Evolutionary conservation across 2,329 filamentous ascomycete genomes (phyloP), one percentile per base, ranked within the genome.

Genomic region (Orbilia oligospora): DNA sequence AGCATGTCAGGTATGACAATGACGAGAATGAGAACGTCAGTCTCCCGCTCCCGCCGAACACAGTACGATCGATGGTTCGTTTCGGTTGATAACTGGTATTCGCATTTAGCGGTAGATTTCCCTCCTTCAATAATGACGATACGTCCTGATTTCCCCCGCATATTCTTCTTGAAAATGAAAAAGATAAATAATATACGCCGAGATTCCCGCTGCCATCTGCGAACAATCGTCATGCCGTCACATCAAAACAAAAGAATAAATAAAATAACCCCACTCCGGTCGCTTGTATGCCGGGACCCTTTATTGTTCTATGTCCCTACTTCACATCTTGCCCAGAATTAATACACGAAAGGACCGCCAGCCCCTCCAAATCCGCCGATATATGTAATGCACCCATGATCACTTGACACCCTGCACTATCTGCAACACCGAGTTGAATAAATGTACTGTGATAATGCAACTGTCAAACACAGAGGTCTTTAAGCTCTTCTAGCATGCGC

Each of bases 1-100:
- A 58, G 53, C 73, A 77, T 77, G 67, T 77, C 67, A 77, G 44
- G 73, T 77, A 71, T 77, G 67, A 77, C 73, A 63, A 77, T 77
- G 67, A 67, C 61, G 58, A 64, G 67, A 77, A 77, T 77, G 63
- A 71, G 30, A 27, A 18, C 30, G 22, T 30, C 46, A 38, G 53
- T 20, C 22, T 33, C 44, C 30, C 18, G 20, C 16, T 71, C 38
- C 30, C 18, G 18, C 46, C 41, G 44, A 51, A 36, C 18, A 49
- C 67, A 51, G 27, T 24, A 46, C 18, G 18, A 30, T 69, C 9
- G 30, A 53, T 5, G 46, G 36, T 27, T 18, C 64, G 41, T 27
- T 61, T 12, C 64, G 41, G 41, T 61, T 12, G 36, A 61, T 27
- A 22, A 5, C 18, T 10, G 8, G 22, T 44, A 44, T 44, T 44